phyloP scores from a whole-genome alignment of 1,284 basidiomycete genomes.

The Trametes hirsuta region DNA sequence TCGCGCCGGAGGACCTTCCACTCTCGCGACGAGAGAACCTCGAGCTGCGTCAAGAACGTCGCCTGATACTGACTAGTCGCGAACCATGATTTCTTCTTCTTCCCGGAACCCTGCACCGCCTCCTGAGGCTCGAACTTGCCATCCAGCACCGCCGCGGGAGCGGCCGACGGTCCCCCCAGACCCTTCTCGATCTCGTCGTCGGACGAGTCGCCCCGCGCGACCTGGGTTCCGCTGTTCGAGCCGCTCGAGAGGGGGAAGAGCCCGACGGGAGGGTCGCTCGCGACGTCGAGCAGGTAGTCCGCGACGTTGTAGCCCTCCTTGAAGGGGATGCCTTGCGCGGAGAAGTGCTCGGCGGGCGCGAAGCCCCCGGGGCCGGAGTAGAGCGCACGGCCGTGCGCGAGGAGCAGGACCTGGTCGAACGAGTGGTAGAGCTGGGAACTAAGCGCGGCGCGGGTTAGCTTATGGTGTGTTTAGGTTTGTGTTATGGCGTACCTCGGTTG shows the following conservation, averaged over 20 bases:
- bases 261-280: conserved; percentile 60
- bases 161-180: not conserved
- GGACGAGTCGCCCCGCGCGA: conserved; percentile 6
- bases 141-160: not conserved
- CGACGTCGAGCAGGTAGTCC: conserved; percentile 86
- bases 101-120: not conserved
- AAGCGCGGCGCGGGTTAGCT: not conserved
- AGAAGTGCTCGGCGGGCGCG: conserved; percentile 68
- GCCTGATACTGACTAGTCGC: conserved; percentile 50
- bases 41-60: conserved; percentile 86
- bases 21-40: conserved; percentile 79
- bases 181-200: conserved; percentile 25
- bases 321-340: conserved; percentile 46
- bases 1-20: conserved; percentile 85
- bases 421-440: conserved; percentile 84
- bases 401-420: conserved; percentile 81
- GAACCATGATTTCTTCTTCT: conserved; percentile 12
- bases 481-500: conserved; percentile 66
- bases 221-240: not conserved
- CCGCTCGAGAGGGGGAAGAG: conserved; percentile 38
- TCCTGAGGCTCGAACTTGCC: not conserved
- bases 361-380: conserved; percentile 80
- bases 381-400: conserved; percentile 77
- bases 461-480: not conserved
- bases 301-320: conserved; percentile 85